Evolutionary conservation across 345 rosid genomes (phyloP), one percentile per base, ranked within the genome.

Genomic region (Populus nigra): DNA sequence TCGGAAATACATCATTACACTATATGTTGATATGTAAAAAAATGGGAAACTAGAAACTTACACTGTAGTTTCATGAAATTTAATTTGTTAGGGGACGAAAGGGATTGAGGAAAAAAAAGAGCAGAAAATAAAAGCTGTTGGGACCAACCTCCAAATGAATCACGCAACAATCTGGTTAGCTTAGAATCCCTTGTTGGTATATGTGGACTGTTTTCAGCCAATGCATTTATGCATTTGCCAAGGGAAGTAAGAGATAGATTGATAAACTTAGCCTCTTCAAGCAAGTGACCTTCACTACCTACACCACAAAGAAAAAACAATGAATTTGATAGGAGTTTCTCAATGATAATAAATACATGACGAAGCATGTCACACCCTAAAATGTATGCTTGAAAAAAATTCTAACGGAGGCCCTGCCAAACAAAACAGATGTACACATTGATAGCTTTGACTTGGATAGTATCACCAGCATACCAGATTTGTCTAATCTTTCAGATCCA

Each of bases 151-250:
- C 98, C 98, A 67, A 91, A 94, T 75, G 98, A 91, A 89, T 93
- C 98, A 39, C 98, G 97, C 77, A 94, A 93, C 88, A 94, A 89
- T 87, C 98, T 88, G 65, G 98, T 94, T 80, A 94, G 85, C 83
- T 91, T 94, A 53, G 98, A 94, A 76, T 94, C 98, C 87, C 98
- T 90, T 20, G 91, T 89, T 62, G 98, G 98, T 85, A 94, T 93
- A 83, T 94, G 98, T 29, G 93, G 82, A 83, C 93, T 84, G 82
- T 92, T 92, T 85, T 93, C 98, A 77, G 98, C 98, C 89, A 94
- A 81, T 68, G 98, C 98, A 86, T 94, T 94, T 85, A 94, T 93
- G 80, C 98, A 94, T 84, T 91, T 94, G 11, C 98, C 98, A 15
- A 94, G 94, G 17, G 97, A 93, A 75, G 95, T 88, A 39, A 93